Evolutionary conservation across 1,284 basidiomycete species (phyloP).

Genomic region (Caloboletus firmus): DNA sequence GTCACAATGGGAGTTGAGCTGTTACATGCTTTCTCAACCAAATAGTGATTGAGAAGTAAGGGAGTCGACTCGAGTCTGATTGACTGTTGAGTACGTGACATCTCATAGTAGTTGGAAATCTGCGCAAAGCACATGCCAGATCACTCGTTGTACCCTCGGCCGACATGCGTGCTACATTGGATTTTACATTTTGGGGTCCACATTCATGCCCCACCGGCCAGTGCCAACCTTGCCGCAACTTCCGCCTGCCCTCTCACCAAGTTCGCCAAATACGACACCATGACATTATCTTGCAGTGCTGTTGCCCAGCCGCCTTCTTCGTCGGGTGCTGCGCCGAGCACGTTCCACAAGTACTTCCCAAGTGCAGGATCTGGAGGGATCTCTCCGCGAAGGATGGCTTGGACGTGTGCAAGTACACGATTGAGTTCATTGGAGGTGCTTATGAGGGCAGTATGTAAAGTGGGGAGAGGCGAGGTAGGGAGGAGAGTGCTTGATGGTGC

Average conservation of each 20-base stretch:
- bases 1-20: neutral
- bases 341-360: slow-evolving; percentile 91
- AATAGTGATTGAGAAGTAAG: neutral
- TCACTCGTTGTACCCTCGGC: neutral
- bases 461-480: slow-evolving; percentile 24
- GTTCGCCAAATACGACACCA: slow-evolving; percentile 94
- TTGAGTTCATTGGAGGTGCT: slow-evolving; percentile 68
- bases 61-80: neutral
- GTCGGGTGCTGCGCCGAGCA: slow-evolving; percentile 67
- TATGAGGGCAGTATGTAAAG: slow-evolving; percentile 33
- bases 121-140: neutral
- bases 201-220: slow-evolving; percentile 50
- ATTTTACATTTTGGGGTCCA: slow-evolving; percentile 3
- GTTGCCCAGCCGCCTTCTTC: slow-evolving; percentile 77
- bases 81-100: neutral
- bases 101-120: neutral
- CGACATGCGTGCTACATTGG: neutral
- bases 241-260: slow-evolving; percentile 94
- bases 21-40: neutral
- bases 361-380: slow-evolving; percentile 83
- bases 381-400: slow-evolving; percentile 77
- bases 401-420: slow-evolving; percentile 85
- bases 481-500: slow-evolving; percentile 13
- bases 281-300: slow-evolving; percentile 84
- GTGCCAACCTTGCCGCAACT: slow-evolving; percentile 84